These are phyloP conservation scores for Penicillium longicatenatum DNA, from an alignment of 495 filamentous ascomycete genomes.

Conservation along the genomic window DNA sequence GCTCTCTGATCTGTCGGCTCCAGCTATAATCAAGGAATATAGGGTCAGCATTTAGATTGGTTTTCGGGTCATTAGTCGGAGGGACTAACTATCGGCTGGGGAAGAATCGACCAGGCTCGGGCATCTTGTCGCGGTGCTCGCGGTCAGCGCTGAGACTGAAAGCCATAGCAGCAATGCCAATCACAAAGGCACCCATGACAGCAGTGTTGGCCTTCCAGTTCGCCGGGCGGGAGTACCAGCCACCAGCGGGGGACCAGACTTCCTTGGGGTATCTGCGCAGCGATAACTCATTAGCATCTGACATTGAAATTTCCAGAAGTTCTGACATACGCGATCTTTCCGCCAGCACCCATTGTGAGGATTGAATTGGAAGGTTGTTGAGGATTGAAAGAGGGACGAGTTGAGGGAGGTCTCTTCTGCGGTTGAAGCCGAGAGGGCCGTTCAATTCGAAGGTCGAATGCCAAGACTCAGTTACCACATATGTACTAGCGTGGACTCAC, in stretches of 20 bases:
- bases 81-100: constrained; percentile 89
- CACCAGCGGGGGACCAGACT: constrained; percentile 97
- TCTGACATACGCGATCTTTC: constrained; percentile 82
- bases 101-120: constrained; percentile 84
- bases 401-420: constrained; percentile 23
- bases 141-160: constrained; percentile 83
- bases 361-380: constrained; percentile 30
- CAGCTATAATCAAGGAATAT: constrained; percentile 57
- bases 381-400: constrained; percentile 24
- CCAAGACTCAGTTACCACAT: constrained; percentile 33
- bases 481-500: constrained; percentile 37
- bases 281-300: constrained; percentile 26
- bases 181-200: constrained; percentile 69
- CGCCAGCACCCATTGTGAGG: constrained; percentile 61
- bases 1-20: constrained; percentile 87
- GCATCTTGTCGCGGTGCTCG: constrained; percentile 80
- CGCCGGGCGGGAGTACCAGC: constrained; percentile 90
- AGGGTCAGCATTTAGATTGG: constrained; percentile 20
- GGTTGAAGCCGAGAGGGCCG: constrained; percentile 39
- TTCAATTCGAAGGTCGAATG: constrained; percentile 34
- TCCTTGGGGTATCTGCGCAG: constrained; percentile 88
- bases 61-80: constrained; percentile 7
- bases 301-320: neutral
- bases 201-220: constrained; percentile 97
- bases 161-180: constrained; percentile 70